phyloP scores from a whole-genome alignment of 108 stramenopile species.

The Pseudonitzschia pungens region DNA sequence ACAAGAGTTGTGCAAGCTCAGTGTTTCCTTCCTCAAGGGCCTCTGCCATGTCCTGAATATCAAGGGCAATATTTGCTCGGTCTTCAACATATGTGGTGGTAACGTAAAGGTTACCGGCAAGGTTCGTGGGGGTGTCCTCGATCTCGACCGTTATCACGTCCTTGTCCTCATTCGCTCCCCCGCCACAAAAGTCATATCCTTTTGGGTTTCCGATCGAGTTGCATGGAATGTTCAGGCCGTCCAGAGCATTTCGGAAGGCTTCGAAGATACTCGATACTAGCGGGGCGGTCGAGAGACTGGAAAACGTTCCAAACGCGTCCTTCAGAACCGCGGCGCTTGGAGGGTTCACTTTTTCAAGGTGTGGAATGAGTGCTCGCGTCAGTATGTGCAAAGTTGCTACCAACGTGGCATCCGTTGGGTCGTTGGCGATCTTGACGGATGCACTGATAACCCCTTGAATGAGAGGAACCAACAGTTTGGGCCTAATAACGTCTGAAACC shows the following conservation, averaged over 20 bases:
- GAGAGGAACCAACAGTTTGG: constrained; percentile 42
- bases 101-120: constrained; percentile 67
- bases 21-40: constrained; percentile 41
- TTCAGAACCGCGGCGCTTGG: constrained; percentile 41
- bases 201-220: constrained; percentile 38
- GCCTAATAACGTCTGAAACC: constrained; percentile 40
- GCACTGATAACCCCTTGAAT: constrained; percentile 46
- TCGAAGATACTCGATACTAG: constrained; percentile 25
- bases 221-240: constrained; percentile 40
- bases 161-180: neutral
- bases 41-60: constrained; percentile 64
- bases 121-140: constrained; percentile 51
- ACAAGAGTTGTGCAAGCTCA: constrained; percentile 53
- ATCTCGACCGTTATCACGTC: too few species aligned
- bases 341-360: constrained; percentile 41
- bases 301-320: constrained; percentile 15
- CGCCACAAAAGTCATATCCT: constrained; percentile 8
- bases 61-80: constrained; percentile 63
- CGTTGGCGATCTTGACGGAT: constrained; percentile 13
- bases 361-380: constrained; percentile 57
- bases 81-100: constrained; percentile 77
- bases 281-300: constrained; percentile 14
- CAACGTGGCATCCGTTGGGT: neutral
- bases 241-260: constrained; percentile 39
- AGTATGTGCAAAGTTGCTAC: constrained; percentile 50